These are phyloP conservation scores for Vanderwaltozyma verrucispora DNA, from an alignment of 805 yeast genomes.

Conservation along the genomic window DNA sequence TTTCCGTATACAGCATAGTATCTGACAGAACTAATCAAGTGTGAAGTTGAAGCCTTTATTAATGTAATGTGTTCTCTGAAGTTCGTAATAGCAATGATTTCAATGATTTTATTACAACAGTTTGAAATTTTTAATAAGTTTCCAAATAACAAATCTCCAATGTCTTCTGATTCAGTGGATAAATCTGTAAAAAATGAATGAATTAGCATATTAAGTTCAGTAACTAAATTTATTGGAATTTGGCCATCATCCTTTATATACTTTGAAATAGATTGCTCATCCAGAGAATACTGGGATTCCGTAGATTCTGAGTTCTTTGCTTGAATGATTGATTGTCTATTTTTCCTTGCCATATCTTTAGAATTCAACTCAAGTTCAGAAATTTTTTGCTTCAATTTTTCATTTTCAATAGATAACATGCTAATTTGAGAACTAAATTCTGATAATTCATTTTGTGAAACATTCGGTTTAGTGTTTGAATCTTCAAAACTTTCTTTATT, in stretches of 20 bases:
- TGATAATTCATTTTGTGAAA: conserved; percentile 18
- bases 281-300: background rate
- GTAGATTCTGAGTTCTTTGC: background rate
- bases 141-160: conserved; percentile 16
- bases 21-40: conserved; percentile 65
- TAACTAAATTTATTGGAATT: conserved; percentile 10
- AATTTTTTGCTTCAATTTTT: conserved; percentile 29
- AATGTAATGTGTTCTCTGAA: conserved; percentile 35
- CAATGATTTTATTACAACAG: conserved; percentile 12
- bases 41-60: conserved; percentile 56
- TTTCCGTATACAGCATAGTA: conserved; percentile 52
- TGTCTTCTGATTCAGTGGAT: conserved; percentile 3
- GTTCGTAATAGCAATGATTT: conserved; percentile 15
- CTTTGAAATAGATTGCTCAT: conserved; percentile 5
- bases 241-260: conserved; percentile 11
- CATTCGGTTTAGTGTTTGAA: background rate
- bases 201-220: conserved; percentile 5
- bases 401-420: conserved; percentile 25
- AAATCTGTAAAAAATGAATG: conserved; percentile 6
- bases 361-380: conserved; percentile 37
- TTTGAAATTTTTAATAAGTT: conserved; percentile 18
- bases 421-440: conserved; percentile 27
- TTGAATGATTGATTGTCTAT: too few relatives aligned
- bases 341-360: background rate
- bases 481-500: too few relatives aligned